Conservation (phyloP, 129 eudicot species). For the Saussurea involucrata region DNA sequence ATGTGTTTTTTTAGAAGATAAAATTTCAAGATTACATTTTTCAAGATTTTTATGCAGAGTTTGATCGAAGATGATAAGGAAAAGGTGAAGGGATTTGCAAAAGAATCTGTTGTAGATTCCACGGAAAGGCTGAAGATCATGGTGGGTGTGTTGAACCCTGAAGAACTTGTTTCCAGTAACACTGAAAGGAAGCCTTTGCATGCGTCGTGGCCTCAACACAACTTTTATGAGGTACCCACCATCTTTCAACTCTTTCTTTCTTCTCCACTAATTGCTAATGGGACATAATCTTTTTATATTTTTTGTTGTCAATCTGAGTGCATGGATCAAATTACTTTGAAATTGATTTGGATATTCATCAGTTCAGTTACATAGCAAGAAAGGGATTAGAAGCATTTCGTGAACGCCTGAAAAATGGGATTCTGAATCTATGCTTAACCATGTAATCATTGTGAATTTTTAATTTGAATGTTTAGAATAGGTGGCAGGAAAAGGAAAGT, state of each 20-base stretch:
- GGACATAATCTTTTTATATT: background rate
- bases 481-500: background rate
- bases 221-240: constrained; percentile 60
- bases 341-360: constrained; percentile 69
- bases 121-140: constrained; percentile 77
- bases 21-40: background rate
- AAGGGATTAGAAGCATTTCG: constrained; percentile 69
- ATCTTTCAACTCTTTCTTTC: background rate
- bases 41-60: constrained; percentile 33
- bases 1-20: background rate
- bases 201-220: constrained; percentile 90
- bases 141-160: constrained; percentile 78
- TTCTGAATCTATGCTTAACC: constrained; percentile 63
- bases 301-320: background rate
- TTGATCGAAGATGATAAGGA: constrained; percentile 63
- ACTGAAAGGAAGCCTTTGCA: constrained; percentile 70
- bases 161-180: constrained; percentile 63
- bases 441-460: constrained; percentile 28
- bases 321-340: constrained; percentile 72
- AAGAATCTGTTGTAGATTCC: constrained; percentile 55
- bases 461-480: background rate
- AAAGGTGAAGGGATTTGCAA: constrained; percentile 60
- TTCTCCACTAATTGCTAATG: background rate
- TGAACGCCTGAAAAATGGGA: constrained; percentile 47
- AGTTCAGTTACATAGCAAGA: constrained; percentile 72